These are phyloP conservation scores for Lentinula edodes DNA, from an alignment of 768 basidiomycete species.

Conservation along the genomic window DNA sequence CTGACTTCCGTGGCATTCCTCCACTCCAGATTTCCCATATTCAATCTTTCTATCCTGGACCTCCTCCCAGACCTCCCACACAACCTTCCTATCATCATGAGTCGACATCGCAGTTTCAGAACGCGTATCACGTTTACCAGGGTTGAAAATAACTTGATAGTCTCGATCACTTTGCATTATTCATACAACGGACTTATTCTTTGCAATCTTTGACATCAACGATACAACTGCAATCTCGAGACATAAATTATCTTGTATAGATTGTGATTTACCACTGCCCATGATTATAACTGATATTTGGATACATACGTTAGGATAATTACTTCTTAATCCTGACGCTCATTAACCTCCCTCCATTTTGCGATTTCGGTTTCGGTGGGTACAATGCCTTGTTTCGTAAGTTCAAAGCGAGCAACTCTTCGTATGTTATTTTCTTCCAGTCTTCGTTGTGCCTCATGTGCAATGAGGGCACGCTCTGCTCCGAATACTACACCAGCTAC, in stretches of 20 bases:
- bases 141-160: not conserved
- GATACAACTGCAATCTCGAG: conserved; percentile 26
- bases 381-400: conserved; percentile 69
- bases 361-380: conserved; percentile 81
- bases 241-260: conserved; percentile 8
- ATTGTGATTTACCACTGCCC: not conserved
- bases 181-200: not conserved
- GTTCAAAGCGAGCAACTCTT: conserved; percentile 66
- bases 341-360: conserved; percentile 55
- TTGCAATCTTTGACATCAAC: conserved; percentile 9
- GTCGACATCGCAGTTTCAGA: conserved; percentile 5
- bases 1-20: conserved; percentile 1
- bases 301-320: not conserved
- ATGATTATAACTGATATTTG: not conserved
- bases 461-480: conserved; percentile 70
- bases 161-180: not conserved
- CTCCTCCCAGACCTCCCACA: conserved; percentile 21
- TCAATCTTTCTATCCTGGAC: conserved; percentile 14
- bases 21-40: not conserved
- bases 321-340: not conserved
- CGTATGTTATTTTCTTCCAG: conserved; percentile 62
- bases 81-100: conserved; percentile 13
- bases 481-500: conserved; percentile 68
- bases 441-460: conserved; percentile 64
- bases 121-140: not conserved